phyloP scores from a whole-genome alignment of 495 filamentous ascomycete species.

The Echria macrotheca region DNA sequence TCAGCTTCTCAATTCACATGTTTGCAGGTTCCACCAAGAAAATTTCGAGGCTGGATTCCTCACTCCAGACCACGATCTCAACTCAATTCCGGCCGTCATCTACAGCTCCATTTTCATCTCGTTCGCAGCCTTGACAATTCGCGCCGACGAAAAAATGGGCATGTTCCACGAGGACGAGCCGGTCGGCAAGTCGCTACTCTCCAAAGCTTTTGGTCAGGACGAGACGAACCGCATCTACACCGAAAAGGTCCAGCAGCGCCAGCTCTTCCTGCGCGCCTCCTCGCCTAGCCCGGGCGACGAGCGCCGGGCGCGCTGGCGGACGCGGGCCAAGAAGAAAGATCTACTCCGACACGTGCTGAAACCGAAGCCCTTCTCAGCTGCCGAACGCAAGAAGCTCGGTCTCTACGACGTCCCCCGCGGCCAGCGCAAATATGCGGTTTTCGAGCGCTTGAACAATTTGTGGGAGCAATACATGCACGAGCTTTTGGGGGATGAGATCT shows the following conservation, averaged over 20 bases:
- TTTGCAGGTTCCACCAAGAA: too few species aligned
- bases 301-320: slow-evolving; percentile 56
- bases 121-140: too few species aligned
- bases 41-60: too few species aligned
- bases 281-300: slow-evolving; percentile 59
- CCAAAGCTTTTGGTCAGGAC: slow-evolving; percentile 66
- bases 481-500: slow-evolving; percentile 50
- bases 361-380: slow-evolving; percentile 72
- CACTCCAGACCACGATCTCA: too few species aligned
- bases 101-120: too few species aligned
- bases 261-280: slow-evolving; percentile 71
- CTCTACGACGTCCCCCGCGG: slow-evolving; percentile 68
- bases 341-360: slow-evolving; percentile 54
- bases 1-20: too few species aligned
- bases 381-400: slow-evolving; percentile 64
- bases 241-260: slow-evolving; percentile 76
- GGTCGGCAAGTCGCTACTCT: too few species aligned
- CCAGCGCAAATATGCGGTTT: slow-evolving; percentile 68
- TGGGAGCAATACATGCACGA: slow-evolving; percentile 84
- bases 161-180: too few species aligned
- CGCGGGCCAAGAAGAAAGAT: slow-evolving; percentile 50
- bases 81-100: too few species aligned
- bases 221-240: slow-evolving; percentile 64
- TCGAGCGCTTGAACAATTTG: slow-evolving; percentile 66
- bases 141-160: too few species aligned